Evolutionary conservation across 805 yeast genomes (phyloP), one percentile per base, ranked within the genome.

Genomic region (Huiozyma naganishii): DNA sequence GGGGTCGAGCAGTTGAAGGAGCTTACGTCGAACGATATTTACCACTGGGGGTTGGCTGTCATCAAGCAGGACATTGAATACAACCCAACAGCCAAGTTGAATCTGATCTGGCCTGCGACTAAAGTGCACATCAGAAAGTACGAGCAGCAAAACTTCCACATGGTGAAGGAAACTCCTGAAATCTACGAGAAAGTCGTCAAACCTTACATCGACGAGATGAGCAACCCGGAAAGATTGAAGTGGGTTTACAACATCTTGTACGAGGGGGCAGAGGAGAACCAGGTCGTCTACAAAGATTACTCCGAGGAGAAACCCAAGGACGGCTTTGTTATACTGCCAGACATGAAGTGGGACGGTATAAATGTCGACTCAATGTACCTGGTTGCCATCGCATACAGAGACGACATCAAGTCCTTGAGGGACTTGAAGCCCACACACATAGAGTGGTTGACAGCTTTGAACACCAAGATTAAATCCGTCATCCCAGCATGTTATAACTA

Each of bases 281-380:
- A 85, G 13, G 77, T 90, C 12, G 71, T 88, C 2, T 73, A 71
- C 51, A 78, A 81, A 41, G 82, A 86, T 48, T 55, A 58, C 10
- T 57, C 59, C 8, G 64, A 63, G 36, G 74, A 77, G 29, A 74
- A 75, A 17, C 78, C 80, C 42, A 51, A 56, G 1, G 61, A 59
- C 30, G 88, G 89, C n/a, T 87, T 84, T 57, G 77, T 89, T 6
- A 63, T 92, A 39, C 68, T 89, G 35, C 97, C 97, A 0, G 97
- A 92, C 64, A 85, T 90, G 95, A 89, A 90, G 61, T 92, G 99
- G 99, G 97, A 90, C 59, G 80, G 83, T 2, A 65, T 70, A 40
- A 77, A 77, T 29, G 50, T 81, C 59, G 85, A 78, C 27, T 62
- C 90, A 3, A 65, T 92, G 43, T 88, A 90, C 58, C 64, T 90